phyloP scores from a whole-genome alignment of 768 basidiomycete species.

The Xerocomellus intermedius region DNA sequence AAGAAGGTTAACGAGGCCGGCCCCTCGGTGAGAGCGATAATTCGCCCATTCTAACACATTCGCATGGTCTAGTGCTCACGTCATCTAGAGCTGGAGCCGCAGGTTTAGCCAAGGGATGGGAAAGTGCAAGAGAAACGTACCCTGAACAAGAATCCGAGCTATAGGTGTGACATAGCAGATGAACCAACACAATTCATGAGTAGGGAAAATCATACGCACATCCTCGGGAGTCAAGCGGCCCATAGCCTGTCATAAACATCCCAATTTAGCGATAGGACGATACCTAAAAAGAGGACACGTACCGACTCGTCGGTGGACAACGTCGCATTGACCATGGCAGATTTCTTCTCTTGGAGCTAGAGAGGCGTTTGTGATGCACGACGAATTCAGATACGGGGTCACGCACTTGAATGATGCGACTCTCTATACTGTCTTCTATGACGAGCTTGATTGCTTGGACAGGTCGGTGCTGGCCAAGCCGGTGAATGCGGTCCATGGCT shows the following conservation, averaged over 20 bases:
- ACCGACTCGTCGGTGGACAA: conserved; percentile 79
- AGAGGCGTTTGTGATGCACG: not conserved
- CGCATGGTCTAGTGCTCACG: not conserved
- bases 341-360: conserved; percentile 94
- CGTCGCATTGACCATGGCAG: conserved; percentile 91
- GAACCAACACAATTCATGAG: conserved; percentile 2
- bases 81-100: conserved; percentile 18
- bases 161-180: not conserved
- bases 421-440: conserved; percentile 95
- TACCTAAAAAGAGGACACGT: conserved; percentile 22
- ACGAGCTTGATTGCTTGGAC: conserved; percentile 93
- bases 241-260: conserved; percentile 62
- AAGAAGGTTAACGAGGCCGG: not conserved
- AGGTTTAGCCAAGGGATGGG: not conserved
- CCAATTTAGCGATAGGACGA: conserved; percentile 11
- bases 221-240: conserved; percentile 89
- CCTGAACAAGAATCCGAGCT: conserved; percentile 49
- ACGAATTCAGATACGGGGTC: not conserved
- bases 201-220: conserved; percentile 37
- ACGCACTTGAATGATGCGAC: conserved; percentile 81
- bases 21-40: not conserved
- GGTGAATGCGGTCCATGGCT: conserved; percentile 97
- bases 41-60: not conserved
- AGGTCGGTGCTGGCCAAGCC: conserved; percentile 91
- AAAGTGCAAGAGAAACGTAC: conserved; percentile 28